Conservation (phyloP, 495 filamentous ascomycete species). For the Penicillium manginii region DNA sequence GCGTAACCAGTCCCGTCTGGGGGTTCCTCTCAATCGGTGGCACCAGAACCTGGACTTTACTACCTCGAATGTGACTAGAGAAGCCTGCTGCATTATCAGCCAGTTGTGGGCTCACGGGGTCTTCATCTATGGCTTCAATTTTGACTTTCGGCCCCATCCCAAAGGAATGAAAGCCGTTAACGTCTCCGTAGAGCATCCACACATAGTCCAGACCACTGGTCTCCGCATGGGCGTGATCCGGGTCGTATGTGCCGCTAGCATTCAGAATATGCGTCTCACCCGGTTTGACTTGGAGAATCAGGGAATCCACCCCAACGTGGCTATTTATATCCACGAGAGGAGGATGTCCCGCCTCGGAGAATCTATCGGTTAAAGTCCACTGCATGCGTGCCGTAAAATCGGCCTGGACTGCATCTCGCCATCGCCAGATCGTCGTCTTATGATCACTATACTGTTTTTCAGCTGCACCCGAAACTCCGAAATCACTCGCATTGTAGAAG, state of each 20-base stretch:
- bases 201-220: neutral
- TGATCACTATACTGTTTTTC: conserved; percentile 32
- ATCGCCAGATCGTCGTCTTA: conserved; percentile 51
- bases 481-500: conserved; percentile 39
- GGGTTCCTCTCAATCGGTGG: conserved; percentile 1
- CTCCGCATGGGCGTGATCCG: conserved; percentile 25
- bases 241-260: conserved; percentile 39
- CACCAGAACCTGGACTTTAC: neutral
- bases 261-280: conserved; percentile 35
- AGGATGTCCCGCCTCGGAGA: conserved; percentile 35
- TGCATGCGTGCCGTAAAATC: conserved; percentile 51
- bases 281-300: conserved; percentile 31
- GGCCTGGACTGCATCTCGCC: conserved; percentile 47
- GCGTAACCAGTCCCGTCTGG: conserved; percentile 1
- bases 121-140: conserved; percentile 1
- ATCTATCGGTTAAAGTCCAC: conserved; percentile 38
- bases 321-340: conserved; percentile 45
- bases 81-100: neutral
- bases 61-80: neutral
- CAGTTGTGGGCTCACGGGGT: neutral
- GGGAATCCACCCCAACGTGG: conserved; percentile 23
- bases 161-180: conserved; percentile 3
- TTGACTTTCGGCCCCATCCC: neutral
- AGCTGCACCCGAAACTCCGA: conserved; percentile 22
- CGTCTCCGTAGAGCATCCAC: conserved; percentile 1